Base-by-base conservation (phyloP, 2,329 filamentous ascomycete species). In the Exophiala aquamarina region DNA sequence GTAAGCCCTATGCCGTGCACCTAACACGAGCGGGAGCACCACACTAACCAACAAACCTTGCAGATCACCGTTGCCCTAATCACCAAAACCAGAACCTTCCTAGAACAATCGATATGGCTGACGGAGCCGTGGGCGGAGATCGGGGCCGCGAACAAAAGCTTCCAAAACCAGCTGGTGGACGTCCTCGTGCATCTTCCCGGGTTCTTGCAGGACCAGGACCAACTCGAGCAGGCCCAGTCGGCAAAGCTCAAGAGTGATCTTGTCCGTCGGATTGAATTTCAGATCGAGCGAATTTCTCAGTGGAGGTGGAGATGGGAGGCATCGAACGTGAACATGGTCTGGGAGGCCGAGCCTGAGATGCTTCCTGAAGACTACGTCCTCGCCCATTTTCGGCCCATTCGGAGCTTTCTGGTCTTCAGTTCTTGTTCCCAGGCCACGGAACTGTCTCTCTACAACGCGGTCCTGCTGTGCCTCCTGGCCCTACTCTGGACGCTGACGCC, bases 331-430 rank as follows among this genome's bases (percentile, higher is more conserved):
- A 34, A 50, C 18, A 42, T 41, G 2, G 47, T 32, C n/a, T 44
- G 43, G 46, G 50, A 50, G 35, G 42, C 50, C 13, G 50, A 54
- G 10, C 47, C 47, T 7, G 47, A 46, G 10, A 17, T 40, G 14
- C 43, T 54, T 15, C 39, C 41, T 0, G 13, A 42, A 19, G 88
- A 83, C 15, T 86, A 82, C 69, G 96, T 91, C 52, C 87, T 83
- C 59, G 95, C 92, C 86, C 87, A 95, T 59, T 95, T 89, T 52
- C 80, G 76, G 47, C 88, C 81, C 59, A 96, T 88, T 3, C 78
- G 76, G 58, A 94, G 80, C 15, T 82, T 83, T 44, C 75, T 72
- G 11, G 68, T 64, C 55, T 79, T 77, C 36, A 46, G 40, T 6
- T 44, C 44, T 17, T 52, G 46, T n/a, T 20, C 23, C 21, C 42